Evolutionary conservation across 306 rosid species (phyloP).

Genomic region (Pterocarpus macrocarpus): DNA sequence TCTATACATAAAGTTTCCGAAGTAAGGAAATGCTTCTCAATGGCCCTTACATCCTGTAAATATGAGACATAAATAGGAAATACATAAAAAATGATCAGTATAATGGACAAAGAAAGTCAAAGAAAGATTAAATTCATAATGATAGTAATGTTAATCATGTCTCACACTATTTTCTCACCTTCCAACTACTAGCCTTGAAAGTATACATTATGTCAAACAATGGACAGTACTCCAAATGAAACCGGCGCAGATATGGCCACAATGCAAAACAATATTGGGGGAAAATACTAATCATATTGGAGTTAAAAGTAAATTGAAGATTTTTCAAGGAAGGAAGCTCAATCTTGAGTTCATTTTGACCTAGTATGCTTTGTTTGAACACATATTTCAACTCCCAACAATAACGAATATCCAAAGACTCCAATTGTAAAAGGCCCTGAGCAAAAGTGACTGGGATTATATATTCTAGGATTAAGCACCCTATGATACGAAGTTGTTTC

Average conservation of each 20-base stretch:
- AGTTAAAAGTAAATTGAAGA: accelerated
- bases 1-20: neutral
- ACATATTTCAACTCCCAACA: slow-evolving; percentile 3
- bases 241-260: slow-evolving; percentile 1
- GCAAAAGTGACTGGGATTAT: slow-evolving; percentile 39
- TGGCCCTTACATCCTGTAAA: neutral
- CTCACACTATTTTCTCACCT: neutral
- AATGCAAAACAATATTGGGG: neutral
- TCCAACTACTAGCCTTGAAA: neutral
- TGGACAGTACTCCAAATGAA: neutral
- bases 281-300: neutral
- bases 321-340: neutral
- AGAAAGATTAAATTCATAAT: no score
- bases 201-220: neutral
- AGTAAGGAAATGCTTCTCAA: neutral
- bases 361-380: slow-evolving; percentile 8
- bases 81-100: neutral
- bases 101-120: neutral
- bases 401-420: neutral
- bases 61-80: neutral
- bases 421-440: slow-evolving; percentile 34
- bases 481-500: slow-evolving; percentile 4
- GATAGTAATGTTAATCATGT: no score
- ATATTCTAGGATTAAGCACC: slow-evolving; percentile 18
- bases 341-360: neutral